Evolutionary conservation across 2,329 filamentous ascomycete genomes (phyloP).

Genomic region (Venturia oleaginea): DNA sequence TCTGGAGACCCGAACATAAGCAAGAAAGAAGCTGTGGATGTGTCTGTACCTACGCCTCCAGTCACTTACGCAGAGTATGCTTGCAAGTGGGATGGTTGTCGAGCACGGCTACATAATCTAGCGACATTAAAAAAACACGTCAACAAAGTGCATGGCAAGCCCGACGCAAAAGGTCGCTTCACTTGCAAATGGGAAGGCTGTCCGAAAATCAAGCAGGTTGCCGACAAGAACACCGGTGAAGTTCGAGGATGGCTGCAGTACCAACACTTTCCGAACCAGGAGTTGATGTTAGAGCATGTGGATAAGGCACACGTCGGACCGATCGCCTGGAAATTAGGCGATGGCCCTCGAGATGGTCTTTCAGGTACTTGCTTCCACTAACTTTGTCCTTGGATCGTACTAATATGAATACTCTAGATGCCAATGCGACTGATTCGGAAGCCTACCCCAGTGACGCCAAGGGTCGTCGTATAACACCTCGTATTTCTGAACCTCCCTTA

Average conservation of each 20-base stretch:
- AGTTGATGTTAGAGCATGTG: constrained; percentile 43
- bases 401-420: constrained; percentile 11
- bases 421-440: constrained; percentile 28
- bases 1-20: constrained; percentile 10
- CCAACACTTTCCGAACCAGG: constrained; percentile 29
- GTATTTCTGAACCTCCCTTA: constrained; percentile 20
- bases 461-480: constrained; percentile 40
- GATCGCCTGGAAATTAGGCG: constrained; percentile 49
- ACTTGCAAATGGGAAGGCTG: constrained; percentile 41
- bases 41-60: not conserved
- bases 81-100: constrained; percentile 51
- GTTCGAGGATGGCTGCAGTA: constrained; percentile 18
- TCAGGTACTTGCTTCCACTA: constrained; percentile 37
- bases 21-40: constrained; percentile 7
- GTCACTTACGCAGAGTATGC: constrained; percentile 40
- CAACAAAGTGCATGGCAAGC: constrained; percentile 43
- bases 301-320: constrained; percentile 42
- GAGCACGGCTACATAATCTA: constrained; percentile 52
- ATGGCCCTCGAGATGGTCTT: constrained; percentile 46
- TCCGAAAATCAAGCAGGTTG: constrained; percentile 20
- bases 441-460: constrained; percentile 39
- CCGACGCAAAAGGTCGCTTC: constrained; percentile 26
- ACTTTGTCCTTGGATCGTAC: not conserved
- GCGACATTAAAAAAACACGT: constrained; percentile 51
- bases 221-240: constrained; percentile 21